A percentile compares a stretch with the other conserved stretches of the same genome.
Evolutionary conservation across 345 rosid genomes (phyloP).

Genomic region (Diplotaxis tenuifolia): DNA sequence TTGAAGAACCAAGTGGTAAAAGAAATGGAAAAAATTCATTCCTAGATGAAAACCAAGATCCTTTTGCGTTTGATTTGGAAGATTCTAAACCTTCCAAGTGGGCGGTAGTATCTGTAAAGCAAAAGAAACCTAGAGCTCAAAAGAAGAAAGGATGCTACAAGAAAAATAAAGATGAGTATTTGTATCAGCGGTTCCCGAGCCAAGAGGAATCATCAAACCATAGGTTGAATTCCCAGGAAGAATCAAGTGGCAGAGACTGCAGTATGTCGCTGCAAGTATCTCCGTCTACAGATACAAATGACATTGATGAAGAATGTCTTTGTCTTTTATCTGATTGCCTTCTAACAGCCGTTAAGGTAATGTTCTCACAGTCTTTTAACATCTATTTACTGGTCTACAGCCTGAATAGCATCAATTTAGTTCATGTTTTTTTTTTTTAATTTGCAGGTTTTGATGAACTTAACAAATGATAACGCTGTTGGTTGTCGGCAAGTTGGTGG

Average conservation of each 20-base stretch:
- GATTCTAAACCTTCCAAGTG: slow-evolving; percentile 86
- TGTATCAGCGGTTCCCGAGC: slow-evolving; percentile 41
- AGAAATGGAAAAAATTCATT: slow-evolving; percentile 40
- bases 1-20: slow-evolving; percentile 41
- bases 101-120: slow-evolving; percentile 69
- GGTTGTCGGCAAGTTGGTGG: slow-evolving; percentile 93
- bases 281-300: slow-evolving; percentile 39
- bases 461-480: slow-evolving; percentile 82
- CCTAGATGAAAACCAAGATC: slow-evolving; percentile 66
- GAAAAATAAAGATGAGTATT: slow-evolving; percentile 43
- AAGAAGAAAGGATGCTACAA: slow-evolving; percentile 39
- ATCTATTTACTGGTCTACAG: not conserved
- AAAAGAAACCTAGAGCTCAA: slow-evolving; percentile 45
- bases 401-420: not conserved
- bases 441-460: slow-evolving; percentile 91
- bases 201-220: slow-evolving; percentile 55
- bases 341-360: slow-evolving; percentile 88
- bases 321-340: slow-evolving; percentile 83
- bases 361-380: slow-evolving; percentile 4
- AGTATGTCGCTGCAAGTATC: slow-evolving; percentile 44
- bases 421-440: not conserved
- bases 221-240: slow-evolving; percentile 42
- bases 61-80: slow-evolving; percentile 87
- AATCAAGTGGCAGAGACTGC: slow-evolving; percentile 43
- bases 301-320: slow-evolving; percentile 54